A percentile compares a stretch with the other conserved stretches of the same genome.
Evolutionary conservation across 1,284 basidiomycete species (phyloP).

Genomic region (Irpex lacteus): DNA sequence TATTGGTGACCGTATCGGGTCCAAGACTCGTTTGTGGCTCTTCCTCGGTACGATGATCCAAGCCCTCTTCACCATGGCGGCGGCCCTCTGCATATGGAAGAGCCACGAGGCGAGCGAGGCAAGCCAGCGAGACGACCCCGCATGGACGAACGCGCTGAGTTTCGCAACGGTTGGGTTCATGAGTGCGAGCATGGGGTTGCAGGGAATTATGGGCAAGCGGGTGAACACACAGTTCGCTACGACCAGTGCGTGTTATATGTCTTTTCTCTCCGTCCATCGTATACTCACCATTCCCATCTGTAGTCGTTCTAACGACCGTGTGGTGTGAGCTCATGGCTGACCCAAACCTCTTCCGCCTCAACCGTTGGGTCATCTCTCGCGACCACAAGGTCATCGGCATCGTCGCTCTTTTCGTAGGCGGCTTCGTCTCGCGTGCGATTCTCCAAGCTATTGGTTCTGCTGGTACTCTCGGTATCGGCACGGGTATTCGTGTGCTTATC

Average conservation of each 20-base stretch:
- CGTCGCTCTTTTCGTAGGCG: constrained; percentile 69
- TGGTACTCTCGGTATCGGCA: constrained; percentile 65
- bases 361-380: constrained; percentile 52
- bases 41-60: constrained; percentile 69
- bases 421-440: constrained; percentile 67
- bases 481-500: constrained; percentile 64
- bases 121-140: constrained; percentile 51
- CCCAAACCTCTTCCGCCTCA: constrained; percentile 62
- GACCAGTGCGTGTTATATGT: constrained; percentile 47
- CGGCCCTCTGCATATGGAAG: constrained; percentile 65
- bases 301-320: constrained; percentile 73
- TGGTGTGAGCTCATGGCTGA: constrained; percentile 87
- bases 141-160: constrained; percentile 65
- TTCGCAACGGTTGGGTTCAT: constrained; percentile 75
- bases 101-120: constrained; percentile 57
- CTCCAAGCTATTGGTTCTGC: constrained; percentile 61
- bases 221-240: constrained; percentile 79
- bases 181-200: constrained; percentile 74
- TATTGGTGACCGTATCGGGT: constrained; percentile 67
- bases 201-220: constrained; percentile 84
- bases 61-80: constrained; percentile 70
- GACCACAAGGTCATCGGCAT: constrained; percentile 77
- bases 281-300: not conserved
- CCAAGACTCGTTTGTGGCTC: constrained; percentile 76
- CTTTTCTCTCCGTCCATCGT: not conserved